Conservation (phyloP, 345 rosid species). For the Corchorus capsularis region DNA sequence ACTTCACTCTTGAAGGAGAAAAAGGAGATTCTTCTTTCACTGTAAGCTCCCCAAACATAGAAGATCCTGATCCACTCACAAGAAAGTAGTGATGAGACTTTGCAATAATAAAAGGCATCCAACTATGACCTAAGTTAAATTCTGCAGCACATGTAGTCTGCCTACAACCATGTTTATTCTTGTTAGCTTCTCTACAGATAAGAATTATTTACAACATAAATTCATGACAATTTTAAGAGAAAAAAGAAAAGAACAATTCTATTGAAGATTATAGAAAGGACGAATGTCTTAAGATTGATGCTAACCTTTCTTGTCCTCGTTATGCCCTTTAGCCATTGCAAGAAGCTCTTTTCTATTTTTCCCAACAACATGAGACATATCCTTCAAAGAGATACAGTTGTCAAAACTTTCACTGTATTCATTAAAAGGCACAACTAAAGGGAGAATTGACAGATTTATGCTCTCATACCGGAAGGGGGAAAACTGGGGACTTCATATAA, state of each 20-base stretch:
- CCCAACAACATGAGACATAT: conserved; percentile 94
- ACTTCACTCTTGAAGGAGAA: conserved; percentile 94
- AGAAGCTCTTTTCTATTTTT: conserved; percentile 93
- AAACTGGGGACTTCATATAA: conserved; percentile 79
- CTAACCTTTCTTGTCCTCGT: conserved; percentile 87
- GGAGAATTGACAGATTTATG: conserved; percentile 7
- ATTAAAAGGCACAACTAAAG: conserved; percentile 7
- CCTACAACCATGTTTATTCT: not conserved
- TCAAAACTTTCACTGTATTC: not conserved
- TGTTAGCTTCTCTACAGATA: conserved; percentile 6
- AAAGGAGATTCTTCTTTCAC: conserved; percentile 81
- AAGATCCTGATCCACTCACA: conserved; percentile 38
- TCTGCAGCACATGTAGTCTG: not conserved
- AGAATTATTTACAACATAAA: not conserved
- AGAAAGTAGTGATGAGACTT: conserved; percentile 13
- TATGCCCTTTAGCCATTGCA: conserved; percentile 93
- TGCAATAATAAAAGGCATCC: conserved; percentile 12
- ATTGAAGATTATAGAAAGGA: not conserved
- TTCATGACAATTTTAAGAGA: not conserved
- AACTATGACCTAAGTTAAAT: not conserved
- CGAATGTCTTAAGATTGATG: not conserved
- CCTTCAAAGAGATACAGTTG: conserved; percentile 43
- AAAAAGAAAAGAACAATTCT: conserved; percentile 11
- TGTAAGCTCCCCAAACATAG: conserved; percentile 56
- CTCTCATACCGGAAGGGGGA: conserved; percentile 85